These are phyloP conservation scores for Dalbergia cultrata DNA, from an alignment of 306 rosid species.

Conservation along the genomic window DNA sequence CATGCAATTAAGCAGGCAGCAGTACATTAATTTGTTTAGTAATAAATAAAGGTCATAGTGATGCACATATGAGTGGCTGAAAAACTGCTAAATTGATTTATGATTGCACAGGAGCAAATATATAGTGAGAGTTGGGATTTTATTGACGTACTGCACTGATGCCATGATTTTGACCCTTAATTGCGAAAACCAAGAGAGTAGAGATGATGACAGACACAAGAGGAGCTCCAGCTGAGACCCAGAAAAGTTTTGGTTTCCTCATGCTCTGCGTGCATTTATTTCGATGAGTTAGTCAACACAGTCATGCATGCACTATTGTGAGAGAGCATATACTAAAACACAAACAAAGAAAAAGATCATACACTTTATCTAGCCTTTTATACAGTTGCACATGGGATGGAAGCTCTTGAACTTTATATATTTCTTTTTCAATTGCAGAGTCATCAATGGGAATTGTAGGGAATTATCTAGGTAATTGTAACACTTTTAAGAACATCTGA, in stretches of 20 bases:
- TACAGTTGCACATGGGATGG: neutral
- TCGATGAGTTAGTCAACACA: constrained; percentile 25
- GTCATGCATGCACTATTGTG: neutral
- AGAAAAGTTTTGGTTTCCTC: constrained; percentile 80
- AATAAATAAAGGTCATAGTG: neutral
- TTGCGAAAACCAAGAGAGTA: constrained; percentile 76
- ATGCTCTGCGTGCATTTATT: constrained; percentile 64
- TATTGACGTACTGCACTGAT: constrained; percentile 71
- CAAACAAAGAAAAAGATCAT: neutral
- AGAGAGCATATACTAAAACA: neutral
- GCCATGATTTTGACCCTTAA: constrained; percentile 77
- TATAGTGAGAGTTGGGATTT: neutral
- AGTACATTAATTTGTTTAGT: constrained; percentile 3
- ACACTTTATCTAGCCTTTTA: neutral
- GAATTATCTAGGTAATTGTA: too few species aligned
- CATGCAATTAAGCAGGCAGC: constrained; percentile 3
- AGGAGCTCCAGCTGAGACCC: constrained; percentile 99
- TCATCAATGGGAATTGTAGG: too few species aligned
- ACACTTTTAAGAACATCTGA: too few species aligned
- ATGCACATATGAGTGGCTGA: neutral
- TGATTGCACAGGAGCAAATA: constrained; percentile 4
- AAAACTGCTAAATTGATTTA: neutral
- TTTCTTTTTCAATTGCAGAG: neutral
- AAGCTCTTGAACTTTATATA: neutral
- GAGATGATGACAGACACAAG: constrained; percentile 80